Evolutionary conservation across 2,329 filamentous ascomycete genomes (phyloP).

Genomic region (Lachnum nothofagi): DNA sequence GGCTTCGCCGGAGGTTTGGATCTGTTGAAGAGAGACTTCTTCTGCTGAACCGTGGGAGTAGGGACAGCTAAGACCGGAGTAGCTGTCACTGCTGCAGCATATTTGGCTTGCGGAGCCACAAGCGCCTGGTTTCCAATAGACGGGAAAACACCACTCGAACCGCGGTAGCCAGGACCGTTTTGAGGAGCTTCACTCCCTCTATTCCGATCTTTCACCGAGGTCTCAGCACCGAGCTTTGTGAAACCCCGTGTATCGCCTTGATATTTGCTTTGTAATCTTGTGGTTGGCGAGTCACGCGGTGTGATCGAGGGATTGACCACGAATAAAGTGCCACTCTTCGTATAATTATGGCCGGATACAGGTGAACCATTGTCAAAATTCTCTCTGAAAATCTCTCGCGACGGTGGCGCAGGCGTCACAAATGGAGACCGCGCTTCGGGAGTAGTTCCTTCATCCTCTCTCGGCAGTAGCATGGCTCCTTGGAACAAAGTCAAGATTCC

Average conservation of each 20-base stretch:
- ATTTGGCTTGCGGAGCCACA: conserved; percentile 18
- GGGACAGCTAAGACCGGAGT: conserved; percentile 1
- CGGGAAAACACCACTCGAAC: conserved; percentile 28
- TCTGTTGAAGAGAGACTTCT: conserved; percentile 25
- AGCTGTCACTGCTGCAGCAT: conserved; percentile 1
- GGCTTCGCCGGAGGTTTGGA: conserved; percentile 21
- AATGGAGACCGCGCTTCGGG: conserved; percentile 33
- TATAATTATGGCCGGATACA: conserved; percentile 19
- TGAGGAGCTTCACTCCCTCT: conserved; percentile 2
- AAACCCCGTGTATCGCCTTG: conserved; percentile 21
- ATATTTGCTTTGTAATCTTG: conserved; percentile 16
- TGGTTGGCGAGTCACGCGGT: conserved; percentile 22
- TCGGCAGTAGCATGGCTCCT: conserved; percentile 20
- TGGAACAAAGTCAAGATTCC: conserved; percentile 28
- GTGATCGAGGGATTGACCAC: conserved; percentile 31
- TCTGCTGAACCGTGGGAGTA: conserved; percentile 17
- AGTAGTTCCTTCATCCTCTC: conserved; percentile 23
- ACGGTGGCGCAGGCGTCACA: conserved; percentile 20
- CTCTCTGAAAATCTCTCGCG: conserved; percentile 23
- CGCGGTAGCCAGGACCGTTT: conserved; percentile 25
- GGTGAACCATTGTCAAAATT: conserved; percentile 26
- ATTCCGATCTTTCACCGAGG: conserved; percentile 10
- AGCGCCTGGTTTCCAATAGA: conserved; percentile 10
- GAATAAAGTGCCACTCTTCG: conserved; percentile 26
- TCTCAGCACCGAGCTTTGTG: conserved; percentile 21